Conservation (phyloP, 345 rosid species). For the Raphanus raphanistrum region DNA sequence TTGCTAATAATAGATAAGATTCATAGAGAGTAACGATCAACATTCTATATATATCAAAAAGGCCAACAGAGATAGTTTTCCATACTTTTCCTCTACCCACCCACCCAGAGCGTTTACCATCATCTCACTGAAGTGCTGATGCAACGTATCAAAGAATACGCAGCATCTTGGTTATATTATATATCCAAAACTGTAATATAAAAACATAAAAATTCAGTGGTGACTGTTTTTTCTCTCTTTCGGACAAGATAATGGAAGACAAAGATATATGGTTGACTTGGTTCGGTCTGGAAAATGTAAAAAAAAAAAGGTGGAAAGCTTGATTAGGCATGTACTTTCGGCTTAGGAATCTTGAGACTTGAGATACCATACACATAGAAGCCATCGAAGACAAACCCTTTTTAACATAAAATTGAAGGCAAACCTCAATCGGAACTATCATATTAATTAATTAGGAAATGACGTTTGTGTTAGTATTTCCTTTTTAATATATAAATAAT, state of each 20-base stretch:
- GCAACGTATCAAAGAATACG: constrained; percentile 9
- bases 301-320: not conserved
- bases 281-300: constrained; percentile 4
- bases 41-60: not conserved
- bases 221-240: not conserved
- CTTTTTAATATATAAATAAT: not conserved
- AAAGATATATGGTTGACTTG: constrained; percentile 24
- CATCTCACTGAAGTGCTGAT: constrained; percentile 15
- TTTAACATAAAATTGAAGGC: not conserved
- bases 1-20: constrained; percentile 12
- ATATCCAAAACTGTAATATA: constrained; percentile 28
- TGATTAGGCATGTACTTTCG: not conserved
- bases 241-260: constrained; percentile 14
- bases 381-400: not conserved
- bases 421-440: not conserved
- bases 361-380: constrained; percentile 31
- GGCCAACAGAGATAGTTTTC: not conserved
- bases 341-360: constrained; percentile 27
- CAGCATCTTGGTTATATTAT: constrained; percentile 17
- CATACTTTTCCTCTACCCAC: constrained; percentile 11
- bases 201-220: constrained; percentile 5
- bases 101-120: constrained; percentile 17
- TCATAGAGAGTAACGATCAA: not conserved
- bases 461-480: not conserved
- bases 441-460: not conserved